phyloP scores from a whole-genome alignment of 805 yeast genomes.

The Jamesozyma lodderae region DNA sequence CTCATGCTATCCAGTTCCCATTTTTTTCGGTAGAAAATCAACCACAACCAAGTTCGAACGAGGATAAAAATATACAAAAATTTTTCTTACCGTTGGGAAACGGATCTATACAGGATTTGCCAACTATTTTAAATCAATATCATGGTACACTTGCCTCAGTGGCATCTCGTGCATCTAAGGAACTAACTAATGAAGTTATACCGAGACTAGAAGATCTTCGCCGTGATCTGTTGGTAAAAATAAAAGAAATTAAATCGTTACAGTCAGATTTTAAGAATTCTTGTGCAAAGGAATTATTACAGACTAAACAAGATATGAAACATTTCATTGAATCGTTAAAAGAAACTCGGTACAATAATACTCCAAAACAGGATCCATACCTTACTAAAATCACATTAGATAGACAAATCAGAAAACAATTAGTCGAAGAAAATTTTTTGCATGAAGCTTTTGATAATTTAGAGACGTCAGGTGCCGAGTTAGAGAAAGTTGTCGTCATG shows the following conservation, averaged over 20 bases:
- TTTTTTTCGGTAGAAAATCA: conserved; percentile 26
- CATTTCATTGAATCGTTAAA: conserved; percentile 57
- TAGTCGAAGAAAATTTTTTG: conserved; percentile 74
- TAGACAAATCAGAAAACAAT: conserved; percentile 64
- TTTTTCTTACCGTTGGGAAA: conserved; percentile 71
- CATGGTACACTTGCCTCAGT: conserved; percentile 51
- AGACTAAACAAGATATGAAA: conserved; percentile 49
- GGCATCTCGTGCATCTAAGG: conserved; percentile 51
- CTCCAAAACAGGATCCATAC: conserved; percentile 65
- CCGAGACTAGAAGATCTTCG: conserved; percentile 61
- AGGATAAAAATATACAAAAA: conserved; percentile 23
- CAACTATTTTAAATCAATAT: conserved; percentile 56
- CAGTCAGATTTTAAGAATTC: conserved; percentile 79
- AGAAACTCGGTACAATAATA: conserved; percentile 38
- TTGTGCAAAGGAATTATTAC: conserved; percentile 57
- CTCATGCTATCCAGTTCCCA: conserved; percentile 58
- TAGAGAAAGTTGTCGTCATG: conserved; percentile 78
- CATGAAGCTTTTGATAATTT: conserved; percentile 84
- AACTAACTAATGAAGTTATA: conserved; percentile 49
- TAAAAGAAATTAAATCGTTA: conserved; percentile 75
- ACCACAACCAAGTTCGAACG: conserved; percentile 22
- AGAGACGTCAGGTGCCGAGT: conserved; percentile 78
- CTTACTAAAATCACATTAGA: conserved; percentile 64
- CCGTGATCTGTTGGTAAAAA: conserved; percentile 71
- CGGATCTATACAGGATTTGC: conserved; percentile 77